A percentile compares a stretch with the other conserved stretches of the same genome.
These are phyloP conservation scores for Torulaspora quercuum DNA, from an alignment of 805 yeast genomes.

Conservation along the genomic window DNA sequence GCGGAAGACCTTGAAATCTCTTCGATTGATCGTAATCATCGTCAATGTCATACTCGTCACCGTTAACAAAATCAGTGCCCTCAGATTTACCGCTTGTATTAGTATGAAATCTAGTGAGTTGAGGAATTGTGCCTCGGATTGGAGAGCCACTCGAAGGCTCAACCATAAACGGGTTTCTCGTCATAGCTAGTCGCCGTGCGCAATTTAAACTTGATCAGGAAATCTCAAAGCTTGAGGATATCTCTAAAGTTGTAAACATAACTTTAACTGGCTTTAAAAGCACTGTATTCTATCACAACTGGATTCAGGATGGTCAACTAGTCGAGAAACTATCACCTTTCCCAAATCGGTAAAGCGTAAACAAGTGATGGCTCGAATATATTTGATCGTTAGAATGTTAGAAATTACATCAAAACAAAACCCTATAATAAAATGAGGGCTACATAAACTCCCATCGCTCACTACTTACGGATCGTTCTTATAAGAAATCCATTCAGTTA, in stretches of 20 bases:
- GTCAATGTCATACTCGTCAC: constrained; percentile 15
- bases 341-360: constrained; percentile 18
- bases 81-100: constrained; percentile 25
- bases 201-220: too few relatives aligned
- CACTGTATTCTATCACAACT: too few relatives aligned
- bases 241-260: too few relatives aligned
- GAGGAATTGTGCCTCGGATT: constrained; percentile 28
- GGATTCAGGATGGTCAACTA: background rate
- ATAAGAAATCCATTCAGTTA: too few relatives aligned
- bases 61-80: constrained; percentile 6
- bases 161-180: constrained; percentile 36
- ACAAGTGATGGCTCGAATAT: constrained; percentile 7
- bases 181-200: too few relatives aligned
- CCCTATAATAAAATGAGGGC: too few relatives aligned
- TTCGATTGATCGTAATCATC: constrained; percentile 27
- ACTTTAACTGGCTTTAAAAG: too few relatives aligned
- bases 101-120: constrained; percentile 30
- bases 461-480: too few relatives aligned
- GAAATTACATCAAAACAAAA: background rate
- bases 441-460: too few relatives aligned
- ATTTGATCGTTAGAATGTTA: constrained; percentile 2
- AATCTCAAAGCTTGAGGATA: too few relatives aligned
- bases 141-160: constrained; percentile 33
- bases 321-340: constrained; percentile 10
- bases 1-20: constrained; percentile 36